Evolutionary conservation across 225 moss, liverwort and hornwort species (phyloP), one percentile per base, ranked within the genome.

Genomic region (Anthoceros angustus): DNA sequence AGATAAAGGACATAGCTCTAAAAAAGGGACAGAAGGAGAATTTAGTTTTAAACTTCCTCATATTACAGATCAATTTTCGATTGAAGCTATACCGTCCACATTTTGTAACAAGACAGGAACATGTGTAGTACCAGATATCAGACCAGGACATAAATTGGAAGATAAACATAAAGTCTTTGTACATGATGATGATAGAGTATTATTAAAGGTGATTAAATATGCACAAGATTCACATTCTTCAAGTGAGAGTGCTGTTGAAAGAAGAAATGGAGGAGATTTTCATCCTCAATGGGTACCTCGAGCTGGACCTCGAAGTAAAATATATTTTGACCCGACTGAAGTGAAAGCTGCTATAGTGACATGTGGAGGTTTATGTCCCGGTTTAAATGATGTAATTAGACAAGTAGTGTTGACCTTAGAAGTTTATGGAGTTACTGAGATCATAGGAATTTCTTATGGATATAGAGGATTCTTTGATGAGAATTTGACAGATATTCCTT

Each of bases 391-490:
- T 62, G 90, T 90, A 39, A 86, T 81, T 39, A 90, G 86, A 11
- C 89, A 87, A 77, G 93, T 93, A 20, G 15, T 24, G 20, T 72
- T 84, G 7, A 84, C 93, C 18, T 83, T 94, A 67, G 87, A 90
- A 68, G 67, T 79, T 15, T 94, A 94, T 61, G 93, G 93, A 40
- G 90, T 94, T 62, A 86, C 81, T 75, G 90, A 94, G 60, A 94
- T 94, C 63, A 2, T 94, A 12, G 93, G 93, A 41, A 76, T 94
- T 73, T 90, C 87, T 38, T 94, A 90, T 69, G 93, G 90, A 23
- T 94, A 90, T 64, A 86, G 82, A 68, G 93, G 93, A 73, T 94
- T 94, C 68, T 84, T 88, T 42, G 93, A 90, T 72, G 81, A 86
- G 72, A 83, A 83, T 77, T 67, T 71, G 67, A 68, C 63, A 76